Evolutionary conservation across 164 flowering plant genomes (phyloP).

Genomic region (grape (Vitis vinifera)): DNA sequence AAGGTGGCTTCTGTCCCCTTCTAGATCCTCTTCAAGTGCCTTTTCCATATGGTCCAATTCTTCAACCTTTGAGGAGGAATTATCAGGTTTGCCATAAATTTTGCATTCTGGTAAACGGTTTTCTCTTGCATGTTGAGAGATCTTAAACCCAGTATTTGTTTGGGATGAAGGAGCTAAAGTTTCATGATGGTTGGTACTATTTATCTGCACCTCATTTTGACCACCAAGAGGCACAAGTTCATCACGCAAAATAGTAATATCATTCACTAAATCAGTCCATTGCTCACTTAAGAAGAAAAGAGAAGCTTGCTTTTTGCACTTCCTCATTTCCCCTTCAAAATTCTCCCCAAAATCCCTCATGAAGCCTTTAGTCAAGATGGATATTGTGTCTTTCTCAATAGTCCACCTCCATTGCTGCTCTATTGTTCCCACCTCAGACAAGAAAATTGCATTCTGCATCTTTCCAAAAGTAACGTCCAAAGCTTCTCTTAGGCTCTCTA

Average conservation of each 20-base stretch:
- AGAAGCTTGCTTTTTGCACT: constrained; percentile 7
- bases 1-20: constrained; percentile 24
- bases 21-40: constrained; percentile 12
- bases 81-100: background rate
- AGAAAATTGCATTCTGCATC: constrained; percentile 52
- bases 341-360: constrained; percentile 32
- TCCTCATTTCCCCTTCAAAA: constrained; percentile 18
- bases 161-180: constrained; percentile 9
- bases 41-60: constrained; percentile 4
- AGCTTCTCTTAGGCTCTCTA: constrained; percentile 61
- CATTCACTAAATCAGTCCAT: constrained; percentile 39
- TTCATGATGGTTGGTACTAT: background rate
- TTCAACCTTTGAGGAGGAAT: background rate
- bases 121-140: constrained; percentile 4
- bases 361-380: constrained; percentile 36
- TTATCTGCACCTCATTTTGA: constrained; percentile 17
- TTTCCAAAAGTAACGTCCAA: constrained; percentile 62
- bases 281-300: constrained; percentile 10
- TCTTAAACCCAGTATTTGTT: constrained; percentile 12
- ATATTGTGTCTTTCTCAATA: constrained; percentile 47
- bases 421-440: constrained; percentile 42
- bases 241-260: constrained; percentile 30
- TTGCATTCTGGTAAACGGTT: constrained; percentile 16
- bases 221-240: constrained; percentile 36
- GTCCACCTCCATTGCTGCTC: constrained; percentile 63